Base-by-base conservation (phyloP, 257 asterid genomes). In the Scutellaria barbata region DNA sequence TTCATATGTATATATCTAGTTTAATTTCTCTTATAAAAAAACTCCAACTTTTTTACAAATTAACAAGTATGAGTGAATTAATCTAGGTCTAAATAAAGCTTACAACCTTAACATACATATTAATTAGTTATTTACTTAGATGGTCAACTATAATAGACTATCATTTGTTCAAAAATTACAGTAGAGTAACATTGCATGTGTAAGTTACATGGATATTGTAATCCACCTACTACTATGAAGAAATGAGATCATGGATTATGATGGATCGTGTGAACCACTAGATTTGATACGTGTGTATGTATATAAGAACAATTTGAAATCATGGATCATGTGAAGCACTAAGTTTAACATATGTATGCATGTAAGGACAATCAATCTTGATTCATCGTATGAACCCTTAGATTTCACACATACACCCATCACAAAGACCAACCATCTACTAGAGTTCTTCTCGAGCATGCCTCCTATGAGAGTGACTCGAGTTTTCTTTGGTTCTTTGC, bases 191-290 rank as follows among this genome's bases (percentile, higher is more conserved):
- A n/a, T n/a, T n/a, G n/a, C n/a, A 42, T 74, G 39, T 61, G 80
- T 79, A 79, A 80, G 74, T 74, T 83, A 52, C 87, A 35, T 41
- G 76, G 72, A 70, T 43, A 39, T 43, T 43, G 63, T 53, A 20
- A 66, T 66, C 64, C 72, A 71, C 79, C 82, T 17, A 79, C 82
- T 73, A 73, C 52, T 48, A 30, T 71, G 60, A 41, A 48, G 51
- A 58, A 62, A 54, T 25, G 17, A 73, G 62, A 64, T 55, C 17
- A 12, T 30, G 22, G 48, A 63, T 37, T 74, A 39, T 13, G 68
- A 74, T 54, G 45, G 69, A 68, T 65, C 45, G 14, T 66, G 17
- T 57, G 57, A 76, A 68, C 68, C 68, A 18, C 45, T 62, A 39
- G 82, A 76, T 66, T 53, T 72, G 66, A 59, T 75, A 72, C 52